Evolutionary conservation across 225 moss, liverwort and hornwort genomes (phyloP).

Genomic region (Physcomitrium patens): DNA sequence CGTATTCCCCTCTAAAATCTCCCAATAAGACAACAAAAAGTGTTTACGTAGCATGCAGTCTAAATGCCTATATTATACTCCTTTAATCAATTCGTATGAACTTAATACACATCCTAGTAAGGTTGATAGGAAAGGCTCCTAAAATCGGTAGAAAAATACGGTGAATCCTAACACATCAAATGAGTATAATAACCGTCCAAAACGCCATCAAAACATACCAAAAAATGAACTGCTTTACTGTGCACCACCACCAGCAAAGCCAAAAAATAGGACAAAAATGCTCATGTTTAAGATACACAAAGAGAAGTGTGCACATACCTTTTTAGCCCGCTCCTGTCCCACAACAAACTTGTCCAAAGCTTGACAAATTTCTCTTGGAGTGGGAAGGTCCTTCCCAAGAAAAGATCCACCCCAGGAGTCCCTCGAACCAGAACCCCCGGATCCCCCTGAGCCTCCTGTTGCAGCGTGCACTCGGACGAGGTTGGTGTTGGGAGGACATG

Average conservation of each 20-base stretch:
- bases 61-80: conserved; percentile 5
- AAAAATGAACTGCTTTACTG: too few species aligned
- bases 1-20: neutral
- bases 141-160: too few species aligned
- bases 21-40: neutral
- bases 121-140: too few species aligned
- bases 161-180: too few species aligned
- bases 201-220: too few species aligned
- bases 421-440: conserved; percentile 56
- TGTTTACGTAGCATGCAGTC: conserved; percentile 3
- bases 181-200: too few species aligned
- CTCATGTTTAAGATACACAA: neutral
- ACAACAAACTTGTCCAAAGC: conserved; percentile 97
- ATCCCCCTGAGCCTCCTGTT: conserved; percentile 65
- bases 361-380: conserved; percentile 84
- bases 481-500: conserved; percentile 68
- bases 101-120: too few species aligned
- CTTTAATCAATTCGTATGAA: neutral
- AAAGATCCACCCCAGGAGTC: conserved; percentile 86
- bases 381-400: conserved; percentile 82
- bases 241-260: too few species aligned
- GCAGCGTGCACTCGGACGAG: conserved; percentile 78
- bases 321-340: conserved; percentile 96
- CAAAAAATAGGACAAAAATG: too few species aligned
- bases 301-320: conserved; percentile 48